Conservation (phyloP, 1,139 yeast species). For the Blastobotrys raffinosifermentans region DNA sequence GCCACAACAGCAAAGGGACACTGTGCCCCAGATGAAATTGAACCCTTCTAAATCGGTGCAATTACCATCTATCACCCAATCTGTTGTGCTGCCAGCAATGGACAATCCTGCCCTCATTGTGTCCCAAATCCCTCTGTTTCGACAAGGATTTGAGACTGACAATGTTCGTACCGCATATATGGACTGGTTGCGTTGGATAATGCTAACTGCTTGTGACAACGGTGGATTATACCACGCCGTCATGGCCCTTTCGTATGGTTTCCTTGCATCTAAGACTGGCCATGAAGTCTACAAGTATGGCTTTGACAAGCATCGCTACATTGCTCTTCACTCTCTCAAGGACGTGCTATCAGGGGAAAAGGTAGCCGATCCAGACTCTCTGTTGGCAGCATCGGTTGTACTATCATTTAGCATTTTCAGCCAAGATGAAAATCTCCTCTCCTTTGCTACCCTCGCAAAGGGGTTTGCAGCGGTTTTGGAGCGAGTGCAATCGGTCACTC, state of each 20-base stretch:
- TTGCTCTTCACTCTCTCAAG: constrained; percentile 27
- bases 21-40: too few species aligned
- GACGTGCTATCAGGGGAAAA: constrained; percentile 6
- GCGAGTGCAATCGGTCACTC: constrained; percentile 21
- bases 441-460: constrained; percentile 27
- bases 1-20: too few species aligned
- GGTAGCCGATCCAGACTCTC: constrained; percentile 24
- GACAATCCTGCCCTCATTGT: constrained; percentile 6
- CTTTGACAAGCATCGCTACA: constrained; percentile 26
- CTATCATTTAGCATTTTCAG: constrained; percentile 31
- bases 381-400: constrained; percentile 27
- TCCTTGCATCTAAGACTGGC: constrained; percentile 22
- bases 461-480: constrained; percentile 31
- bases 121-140: constrained; percentile 15
- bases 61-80: constrained; percentile 10
- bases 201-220: constrained; percentile 22
- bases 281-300: constrained; percentile 13
- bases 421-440: constrained; percentile 26
- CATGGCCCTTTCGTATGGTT: constrained; percentile 30
- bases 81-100: constrained; percentile 10
- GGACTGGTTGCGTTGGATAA: constrained; percentile 26
- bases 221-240: constrained; percentile 29
- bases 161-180: constrained; percentile 26
- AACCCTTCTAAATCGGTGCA: too few species aligned
- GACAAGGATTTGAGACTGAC: constrained; percentile 31